phyloP scores from a whole-genome alignment of 164 flowering plant species.

The Umbilicus rupestris region DNA sequence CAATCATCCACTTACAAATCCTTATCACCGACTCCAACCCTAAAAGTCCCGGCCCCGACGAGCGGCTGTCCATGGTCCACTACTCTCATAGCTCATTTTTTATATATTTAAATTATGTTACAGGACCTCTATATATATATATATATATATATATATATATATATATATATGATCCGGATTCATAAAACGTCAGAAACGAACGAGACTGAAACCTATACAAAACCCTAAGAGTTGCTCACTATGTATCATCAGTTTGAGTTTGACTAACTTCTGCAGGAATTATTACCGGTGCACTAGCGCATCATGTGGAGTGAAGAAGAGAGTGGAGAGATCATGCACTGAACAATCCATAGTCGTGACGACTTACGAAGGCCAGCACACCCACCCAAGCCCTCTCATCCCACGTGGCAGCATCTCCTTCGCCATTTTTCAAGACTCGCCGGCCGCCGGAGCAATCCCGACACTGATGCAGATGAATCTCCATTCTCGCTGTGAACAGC shows the following conservation, averaged over 20 bases:
- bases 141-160: too few relatives aligned
- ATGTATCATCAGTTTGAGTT: not conserved
- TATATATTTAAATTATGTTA: too few relatives aligned
- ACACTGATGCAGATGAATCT: conserved; percentile 11
- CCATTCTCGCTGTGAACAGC: conserved; percentile 12
- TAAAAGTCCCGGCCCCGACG: too few relatives aligned
- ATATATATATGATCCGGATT: too few relatives aligned
- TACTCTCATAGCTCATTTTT: too few relatives aligned
- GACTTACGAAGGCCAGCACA: conserved; percentile 64
- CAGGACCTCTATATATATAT: too few relatives aligned
- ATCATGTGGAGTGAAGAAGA: conserved; percentile 57
- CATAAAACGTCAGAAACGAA: too few relatives aligned
- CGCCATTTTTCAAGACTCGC: conserved; percentile 12
- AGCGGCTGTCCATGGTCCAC: too few relatives aligned
- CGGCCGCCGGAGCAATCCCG: conserved; percentile 3
- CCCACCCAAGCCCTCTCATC: conserved; percentile 38
- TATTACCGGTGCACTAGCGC: conserved; percentile 57
- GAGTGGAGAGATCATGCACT: conserved; percentile 46
- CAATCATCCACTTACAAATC: not conserved
- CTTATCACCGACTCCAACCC: conserved; percentile 6
- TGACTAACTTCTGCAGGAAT: conserved; percentile 38
- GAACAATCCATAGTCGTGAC: conserved; percentile 52
- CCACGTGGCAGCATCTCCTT: conserved; percentile 20
- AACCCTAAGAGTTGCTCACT: not conserved
- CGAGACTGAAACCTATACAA: not conserved